Base-by-base conservation (phyloP, 441 rosid genomes). In the Jatropha podagrica region DNA sequence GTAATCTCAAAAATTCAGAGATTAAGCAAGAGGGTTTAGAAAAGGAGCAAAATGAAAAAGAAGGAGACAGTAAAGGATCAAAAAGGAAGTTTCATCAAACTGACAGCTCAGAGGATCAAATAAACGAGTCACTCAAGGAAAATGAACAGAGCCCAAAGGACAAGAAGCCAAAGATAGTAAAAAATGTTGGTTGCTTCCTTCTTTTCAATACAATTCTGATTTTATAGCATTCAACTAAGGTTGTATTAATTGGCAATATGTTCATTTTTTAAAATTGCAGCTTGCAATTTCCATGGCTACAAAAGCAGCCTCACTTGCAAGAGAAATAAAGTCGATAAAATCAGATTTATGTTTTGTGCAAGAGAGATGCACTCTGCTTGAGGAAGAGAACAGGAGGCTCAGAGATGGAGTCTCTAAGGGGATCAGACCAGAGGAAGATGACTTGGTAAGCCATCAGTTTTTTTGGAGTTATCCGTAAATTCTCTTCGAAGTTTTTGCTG, bases 381-480 rank as follows among this genome's bases (percentile, higher is more conserved):
- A 92, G 81, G 97, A 91, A 77, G 97, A 94, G 73, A 96, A 94
- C 85, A 86, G 82, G 59, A 90, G 92, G 85, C 90, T 96, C 7
- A 85, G 93, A 76, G 92, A 93, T 63, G 97, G 97, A 38, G 89
- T 89, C 71, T 79, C 80, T 0, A 80, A 82, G 48, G 94, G 93
- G 55, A 88, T 85, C 55, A 83, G 90, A 81, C 97, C 94, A 3
- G 97, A 94, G 81, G 99, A 96, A 85, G 98, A 96, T 86, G 99
- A 96, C 78, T 83, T 90, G 93, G 98, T 95, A 69, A 46, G 48
- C 42, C 42, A 40, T 26, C 26, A 2, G 32, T 20, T 14, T 32
- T 51, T 15, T 9, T 4, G 60, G 38, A 23, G 20, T 18, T 51
- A 10, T 4, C 13, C 5, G 20, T 63, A 37, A 3, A 37, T 51